Evolutionary conservation across 164 flowering plant genomes (phyloP), one percentile per base, ranked within the genome.

Genomic region (Liriodendron chinense): DNA sequence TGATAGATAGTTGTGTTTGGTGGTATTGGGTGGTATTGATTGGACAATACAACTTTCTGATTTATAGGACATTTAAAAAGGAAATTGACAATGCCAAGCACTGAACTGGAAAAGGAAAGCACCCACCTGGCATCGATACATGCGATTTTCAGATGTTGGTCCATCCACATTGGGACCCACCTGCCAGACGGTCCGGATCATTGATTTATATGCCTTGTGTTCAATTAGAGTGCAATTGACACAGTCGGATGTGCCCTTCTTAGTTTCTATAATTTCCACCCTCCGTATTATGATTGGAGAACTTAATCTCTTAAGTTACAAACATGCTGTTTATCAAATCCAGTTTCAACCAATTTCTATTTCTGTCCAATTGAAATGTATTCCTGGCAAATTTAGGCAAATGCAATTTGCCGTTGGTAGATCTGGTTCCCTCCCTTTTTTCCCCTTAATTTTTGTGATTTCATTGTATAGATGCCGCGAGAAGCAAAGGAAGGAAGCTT

Each of bases 401-500:
- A 12, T 12, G 18, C 59, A 13, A 53, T 53, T 53, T 53, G 13
- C 16, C 0, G 43, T 34, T 0, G 43, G 5, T 34, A 34, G 43
- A 34, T 34, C 59, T 8, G 59, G 13, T 0, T 64, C 21, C 8
- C 59, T n/a, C 25, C 1, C 16, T 16, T 16, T 28, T 50, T 63
- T 18, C 26, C 64, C 7, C 21, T 4, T 12, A n/a, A 13, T 21
- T 70, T 49, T 12, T 10, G 4, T 12, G 5, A 3, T 69, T 59
- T 24, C 69, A 1, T 68, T 64, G n/a, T 47, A n/a, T 69, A 93
- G 98, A 74, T 93, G 98, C 78, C 92, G 98, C 3, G 98, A 93
- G 66, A 93, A 93, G 86, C 98, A 91, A 82, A 82, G 96, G 76
- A 93, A 91, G 77, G 98, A 93, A 75, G 84, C 96, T 20, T 88